These are phyloP conservation scores for Aspergillus avenaceus DNA, from an alignment of 495 filamentous ascomycete species.

Conservation along the genomic window DNA sequence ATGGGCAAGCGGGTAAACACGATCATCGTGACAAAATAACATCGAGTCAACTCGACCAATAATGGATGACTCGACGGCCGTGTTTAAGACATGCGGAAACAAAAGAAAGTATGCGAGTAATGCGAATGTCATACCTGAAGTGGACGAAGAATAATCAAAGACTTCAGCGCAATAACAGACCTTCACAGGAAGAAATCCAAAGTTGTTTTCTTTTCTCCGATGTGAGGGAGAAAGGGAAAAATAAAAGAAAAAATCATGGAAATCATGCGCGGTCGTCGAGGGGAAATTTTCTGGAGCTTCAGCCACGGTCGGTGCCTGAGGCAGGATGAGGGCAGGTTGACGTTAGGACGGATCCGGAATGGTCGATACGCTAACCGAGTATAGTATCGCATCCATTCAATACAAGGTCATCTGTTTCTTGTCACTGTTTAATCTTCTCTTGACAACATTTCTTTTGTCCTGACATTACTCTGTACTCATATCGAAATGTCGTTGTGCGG, in stretches of 20 bases:
- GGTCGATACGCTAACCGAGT: no score
- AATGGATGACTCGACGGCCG: not conserved
- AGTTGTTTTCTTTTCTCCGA: not conserved
- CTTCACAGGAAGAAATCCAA: not conserved
- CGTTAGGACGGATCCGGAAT: conserved; percentile 4
- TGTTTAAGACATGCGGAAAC: not conserved
- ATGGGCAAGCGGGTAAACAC: not conserved
- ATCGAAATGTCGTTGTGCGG: no score
- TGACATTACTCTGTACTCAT: no score
- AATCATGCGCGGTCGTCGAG: conserved; percentile 22
- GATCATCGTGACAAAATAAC: no score
- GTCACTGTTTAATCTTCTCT: no score
- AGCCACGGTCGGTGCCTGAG: conserved; percentile 23
- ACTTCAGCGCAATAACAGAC: not conserved
- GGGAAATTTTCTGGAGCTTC: conserved; percentile 32
- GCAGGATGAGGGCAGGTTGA: conserved; percentile 5
- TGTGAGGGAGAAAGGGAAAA: not conserved
- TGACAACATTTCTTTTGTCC: no score
- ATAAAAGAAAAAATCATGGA: not conserved
- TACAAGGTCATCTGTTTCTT: no score
- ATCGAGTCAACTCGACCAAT: not conserved
- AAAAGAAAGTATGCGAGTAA: not conserved
- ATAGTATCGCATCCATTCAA: no score
- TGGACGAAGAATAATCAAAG: not conserved
- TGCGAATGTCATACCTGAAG: not conserved